These are phyloP conservation scores for Orbilia javanica DNA, from an alignment of 2,329 filamentous ascomycete genomes.

Conservation along the genomic window DNA sequence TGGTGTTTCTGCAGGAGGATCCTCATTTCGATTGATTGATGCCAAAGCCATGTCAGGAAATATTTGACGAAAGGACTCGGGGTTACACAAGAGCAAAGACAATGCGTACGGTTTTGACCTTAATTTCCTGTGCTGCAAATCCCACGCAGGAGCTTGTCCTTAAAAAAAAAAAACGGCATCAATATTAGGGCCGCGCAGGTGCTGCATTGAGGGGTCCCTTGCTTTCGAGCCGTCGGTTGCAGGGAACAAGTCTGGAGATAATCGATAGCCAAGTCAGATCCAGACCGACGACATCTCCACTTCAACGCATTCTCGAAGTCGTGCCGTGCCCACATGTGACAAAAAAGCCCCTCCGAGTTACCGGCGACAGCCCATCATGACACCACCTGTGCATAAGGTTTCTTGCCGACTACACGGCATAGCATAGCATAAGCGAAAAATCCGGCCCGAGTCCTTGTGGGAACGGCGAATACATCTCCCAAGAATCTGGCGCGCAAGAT, in stretches of 20 bases:
- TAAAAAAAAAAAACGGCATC: conserved; percentile 10
- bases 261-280: conserved; percentile 16
- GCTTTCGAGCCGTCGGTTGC: conserved; percentile 16
- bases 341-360: neutral
- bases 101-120: conserved; percentile 1
- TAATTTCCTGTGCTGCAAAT: neutral
- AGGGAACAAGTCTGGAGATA: conserved; percentile 10
- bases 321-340: conserved; percentile 31
- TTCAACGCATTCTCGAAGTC: conserved; percentile 34
- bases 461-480: conserved; percentile 17
- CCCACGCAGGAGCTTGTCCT: neutral
- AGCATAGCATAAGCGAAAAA: conserved; percentile 40
- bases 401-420: conserved; percentile 37
- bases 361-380: conserved; percentile 38
- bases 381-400: conserved; percentile 51
- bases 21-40: neutral
- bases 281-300: conserved; percentile 23
- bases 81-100: conserved; percentile 38
- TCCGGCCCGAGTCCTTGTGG: conserved; percentile 30
- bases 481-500: neutral
- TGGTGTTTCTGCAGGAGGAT: neutral
- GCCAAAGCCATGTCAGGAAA: conserved; percentile 24
- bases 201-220: conserved; percentile 10
- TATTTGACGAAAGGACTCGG: conserved; percentile 31
- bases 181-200: neutral